Evolutionary conservation across 2,329 filamentous ascomycete genomes (phyloP).

Genomic region (Nigrospora sphaerica): DNA sequence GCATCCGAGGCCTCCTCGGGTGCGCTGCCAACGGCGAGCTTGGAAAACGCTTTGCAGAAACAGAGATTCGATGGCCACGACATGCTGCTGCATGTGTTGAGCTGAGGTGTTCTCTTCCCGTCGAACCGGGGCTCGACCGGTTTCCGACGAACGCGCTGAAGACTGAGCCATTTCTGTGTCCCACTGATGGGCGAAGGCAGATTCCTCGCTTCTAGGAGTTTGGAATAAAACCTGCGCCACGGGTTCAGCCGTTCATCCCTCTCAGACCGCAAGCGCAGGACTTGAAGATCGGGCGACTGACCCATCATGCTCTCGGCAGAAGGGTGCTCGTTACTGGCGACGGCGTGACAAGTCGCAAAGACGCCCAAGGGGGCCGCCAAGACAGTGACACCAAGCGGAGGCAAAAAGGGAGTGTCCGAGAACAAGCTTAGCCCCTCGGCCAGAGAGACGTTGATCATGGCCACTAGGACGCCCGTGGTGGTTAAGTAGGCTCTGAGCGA

Average conservation of each 20-base stretch:
- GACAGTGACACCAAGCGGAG: slow-evolving; percentile 35
- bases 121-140: slow-evolving; percentile 34
- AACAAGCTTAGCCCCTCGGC: slow-evolving; percentile 40
- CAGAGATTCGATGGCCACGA: slow-evolving; percentile 49
- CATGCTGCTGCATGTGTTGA: slow-evolving; percentile 30
- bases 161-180: slow-evolving; percentile 38
- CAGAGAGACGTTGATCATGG: slow-evolving; percentile 39
- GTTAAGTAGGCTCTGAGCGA: slow-evolving; percentile 49
- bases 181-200: slow-evolving; percentile 35
- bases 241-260: slow-evolving; percentile 32
- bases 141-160: slow-evolving; percentile 40
- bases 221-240: slow-evolving; percentile 45
- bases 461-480: slow-evolving; percentile 45
- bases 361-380: slow-evolving; percentile 49
- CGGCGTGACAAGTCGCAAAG: slow-evolving; percentile 33
- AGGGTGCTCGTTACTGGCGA: slow-evolving; percentile 24
- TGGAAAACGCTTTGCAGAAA: slow-evolving; percentile 40
- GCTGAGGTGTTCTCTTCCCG: slow-evolving; percentile 29
- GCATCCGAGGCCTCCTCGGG: slow-evolving; percentile 30
- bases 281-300: slow-evolving; percentile 47
- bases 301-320: slow-evolving; percentile 28
- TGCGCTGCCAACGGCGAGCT: slow-evolving; percentile 29
- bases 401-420: slow-evolving; percentile 34
- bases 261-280: slow-evolving; percentile 32
- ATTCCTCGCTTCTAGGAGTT: slow-evolving; percentile 42